Percentiles rank a stretch among this genome's conserved stretches.
Evolutionary conservation across 305 asterid genomes (phyloP).

Genomic region (Fraxinus paxiana): DNA sequence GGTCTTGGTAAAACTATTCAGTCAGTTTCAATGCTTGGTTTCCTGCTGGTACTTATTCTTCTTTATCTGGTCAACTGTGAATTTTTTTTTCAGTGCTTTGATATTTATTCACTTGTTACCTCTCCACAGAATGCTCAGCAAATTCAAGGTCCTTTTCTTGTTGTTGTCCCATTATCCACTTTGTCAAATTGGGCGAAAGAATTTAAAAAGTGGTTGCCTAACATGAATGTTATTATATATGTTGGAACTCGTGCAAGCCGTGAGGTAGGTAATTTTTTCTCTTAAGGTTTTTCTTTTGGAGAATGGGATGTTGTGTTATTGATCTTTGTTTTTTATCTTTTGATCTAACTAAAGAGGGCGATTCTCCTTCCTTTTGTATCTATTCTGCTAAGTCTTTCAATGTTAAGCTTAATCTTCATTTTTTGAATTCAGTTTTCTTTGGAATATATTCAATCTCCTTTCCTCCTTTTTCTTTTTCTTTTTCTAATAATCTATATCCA

Average conservation of each 20-base stretch:
- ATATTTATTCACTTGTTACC: conserved; percentile 21
- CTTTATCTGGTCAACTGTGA: conserved; percentile 17
- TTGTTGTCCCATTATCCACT: conserved; percentile 95
- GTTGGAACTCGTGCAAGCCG: conserved; percentile 98
- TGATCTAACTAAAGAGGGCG: neutral
- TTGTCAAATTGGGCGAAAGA: conserved; percentile 99
- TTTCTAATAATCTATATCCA: conserved; percentile 15
- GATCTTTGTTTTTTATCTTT: neutral
- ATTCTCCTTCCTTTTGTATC: neutral
- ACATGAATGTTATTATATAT: conserved; percentile 81
- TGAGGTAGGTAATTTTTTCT: conserved; percentile 53
- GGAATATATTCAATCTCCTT: neutral
- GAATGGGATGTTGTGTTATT: neutral
- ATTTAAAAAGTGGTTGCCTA: conserved; percentile 93
- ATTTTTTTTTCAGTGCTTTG: conserved; percentile 12
- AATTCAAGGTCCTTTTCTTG: conserved; percentile 96
- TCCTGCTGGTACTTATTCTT: conserved; percentile 66
- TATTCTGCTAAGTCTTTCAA: neutral
- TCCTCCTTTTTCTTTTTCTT: neutral
- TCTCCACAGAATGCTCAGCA: conserved; percentile 81
- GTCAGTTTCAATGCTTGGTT: conserved; percentile 98
- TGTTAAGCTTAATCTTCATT: neutral
- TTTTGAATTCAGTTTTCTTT: neutral
- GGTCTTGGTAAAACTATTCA: conserved; percentile 99
- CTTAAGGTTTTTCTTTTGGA: neutral